phyloP scores from a whole-genome alignment of 805 yeast genomes.

The Kodamaea kakaduensis region DNA sequence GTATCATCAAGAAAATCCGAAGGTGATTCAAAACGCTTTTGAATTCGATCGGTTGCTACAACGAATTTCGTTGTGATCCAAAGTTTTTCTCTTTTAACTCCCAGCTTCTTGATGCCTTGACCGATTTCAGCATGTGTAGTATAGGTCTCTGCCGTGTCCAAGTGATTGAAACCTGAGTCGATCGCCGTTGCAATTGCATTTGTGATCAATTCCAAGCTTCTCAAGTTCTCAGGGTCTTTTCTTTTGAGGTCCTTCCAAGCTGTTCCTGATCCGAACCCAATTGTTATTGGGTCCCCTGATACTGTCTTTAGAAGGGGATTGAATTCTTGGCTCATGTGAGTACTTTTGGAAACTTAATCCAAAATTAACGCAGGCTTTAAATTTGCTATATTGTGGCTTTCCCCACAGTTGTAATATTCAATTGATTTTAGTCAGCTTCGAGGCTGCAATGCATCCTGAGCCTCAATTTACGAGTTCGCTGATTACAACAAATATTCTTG shows the following conservation, averaged over 20 bases:
- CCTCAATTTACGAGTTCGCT: too few species aligned
- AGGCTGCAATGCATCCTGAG: too few species aligned
- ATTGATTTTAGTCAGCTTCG: neutral
- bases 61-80: constrained; percentile 25
- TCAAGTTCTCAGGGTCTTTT: constrained; percentile 19
- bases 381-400: constrained; percentile 2
- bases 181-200: constrained; percentile 14
- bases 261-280: constrained; percentile 55
- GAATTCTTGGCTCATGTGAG: constrained; percentile 7
- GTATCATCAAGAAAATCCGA: constrained; percentile 42
- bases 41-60: constrained; percentile 28
- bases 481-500: too few species aligned
- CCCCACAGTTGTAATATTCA: neutral
- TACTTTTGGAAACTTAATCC: constrained; percentile 1
- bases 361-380: neutral
- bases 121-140: constrained; percentile 21
- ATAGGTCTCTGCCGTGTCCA: constrained; percentile 22
- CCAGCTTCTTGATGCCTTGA: constrained; percentile 12
- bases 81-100: constrained; percentile 17
- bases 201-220: constrained; percentile 14
- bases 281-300: constrained; percentile 30
- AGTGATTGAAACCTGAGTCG: constrained; percentile 17
- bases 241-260: constrained; percentile 39
- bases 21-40: constrained; percentile 38
- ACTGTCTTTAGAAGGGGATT: constrained; percentile 23